These are phyloP conservation scores for Maudiozyma saulgeensis DNA, from an alignment of 805 yeast species.

Conservation along the genomic window DNA sequence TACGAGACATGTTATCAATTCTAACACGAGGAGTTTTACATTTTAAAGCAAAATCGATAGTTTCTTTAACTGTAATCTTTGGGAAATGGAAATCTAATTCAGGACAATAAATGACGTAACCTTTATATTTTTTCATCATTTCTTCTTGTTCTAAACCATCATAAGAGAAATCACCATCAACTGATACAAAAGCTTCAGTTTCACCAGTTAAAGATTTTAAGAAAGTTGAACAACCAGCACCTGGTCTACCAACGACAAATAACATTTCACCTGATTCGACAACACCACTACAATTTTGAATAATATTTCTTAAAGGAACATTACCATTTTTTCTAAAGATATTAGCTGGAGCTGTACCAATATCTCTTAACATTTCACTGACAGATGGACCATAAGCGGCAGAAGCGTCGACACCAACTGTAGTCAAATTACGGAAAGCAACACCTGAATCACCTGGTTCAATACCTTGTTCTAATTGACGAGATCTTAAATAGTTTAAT, in stretches of 20 bases:
- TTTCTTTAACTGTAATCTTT: constrained; percentile 41
- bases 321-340: constrained; percentile 16
- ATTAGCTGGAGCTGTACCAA: constrained; percentile 22
- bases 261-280: constrained; percentile 44
- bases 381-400: constrained; percentile 43
- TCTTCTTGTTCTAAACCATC: constrained; percentile 41
- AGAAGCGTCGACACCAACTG: constrained; percentile 43
- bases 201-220: constrained; percentile 41
- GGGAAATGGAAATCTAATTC: constrained; percentile 45
- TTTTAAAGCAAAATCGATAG: constrained; percentile 41
- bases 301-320: constrained; percentile 30
- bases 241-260: constrained; percentile 48
- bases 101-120: constrained; percentile 44
- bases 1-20: constrained; percentile 34
- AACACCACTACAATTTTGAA: constrained; percentile 35
- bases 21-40: constrained; percentile 40
- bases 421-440: constrained; percentile 36
- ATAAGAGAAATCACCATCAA: constrained; percentile 35
- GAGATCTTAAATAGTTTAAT: constrained; percentile 32
- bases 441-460: constrained; percentile 44
- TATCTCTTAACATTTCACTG: constrained; percentile 34
- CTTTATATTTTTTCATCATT: constrained; percentile 38
- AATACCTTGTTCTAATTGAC: constrained; percentile 36
- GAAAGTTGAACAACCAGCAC: constrained; percentile 56
- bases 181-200: constrained; percentile 30